These are phyloP conservation scores for Phytophthora vignae DNA, from an alignment of 352 stramenopile genomes.

Conservation along the genomic window DNA sequence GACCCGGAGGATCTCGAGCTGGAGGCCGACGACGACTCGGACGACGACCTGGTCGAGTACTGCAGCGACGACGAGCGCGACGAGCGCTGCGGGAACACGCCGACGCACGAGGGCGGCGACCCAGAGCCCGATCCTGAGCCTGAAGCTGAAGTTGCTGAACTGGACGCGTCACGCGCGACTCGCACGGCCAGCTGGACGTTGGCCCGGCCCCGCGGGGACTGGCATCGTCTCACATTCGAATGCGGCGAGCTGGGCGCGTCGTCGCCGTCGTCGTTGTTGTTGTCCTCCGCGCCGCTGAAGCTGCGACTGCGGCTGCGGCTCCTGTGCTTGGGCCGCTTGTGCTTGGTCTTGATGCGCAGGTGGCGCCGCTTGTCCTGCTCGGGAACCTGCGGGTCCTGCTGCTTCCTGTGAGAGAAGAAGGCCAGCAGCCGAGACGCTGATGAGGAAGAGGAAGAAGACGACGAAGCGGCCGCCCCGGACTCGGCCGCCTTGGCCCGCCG, in stretches of 20 bases:
- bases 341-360: constrained; percentile 15
- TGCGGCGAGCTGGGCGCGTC: neutral
- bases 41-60: constrained; percentile 34
- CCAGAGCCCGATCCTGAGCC: neutral
- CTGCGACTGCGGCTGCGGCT: constrained; percentile 28
- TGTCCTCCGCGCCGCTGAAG: constrained; percentile 30
- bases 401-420: constrained; percentile 43
- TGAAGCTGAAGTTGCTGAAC: neutral
- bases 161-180: constrained; percentile 26
- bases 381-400: neutral
- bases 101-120: constrained; percentile 14
- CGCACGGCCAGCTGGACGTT: constrained; percentile 55
- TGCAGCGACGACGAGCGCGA: constrained; percentile 43
- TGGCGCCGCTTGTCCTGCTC: constrained; percentile 5
- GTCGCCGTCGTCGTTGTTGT: constrained; percentile 5
- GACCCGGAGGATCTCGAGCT: constrained; percentile 24
- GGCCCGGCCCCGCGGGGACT: constrained; percentile 41
- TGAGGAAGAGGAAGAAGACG: constrained; percentile 2
- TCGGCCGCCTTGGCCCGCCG: constrained; percentile 33
- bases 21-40: constrained; percentile 18
- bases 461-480: constrained; percentile 13
- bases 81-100: constrained; percentile 44
- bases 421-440: constrained; percentile 28
- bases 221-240: constrained; percentile 35
- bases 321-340: neutral